These are phyloP conservation scores for Coemansia umbellata DNA, from an alignment of 192 early-diverging fungal species.

Conservation along the genomic window DNA sequence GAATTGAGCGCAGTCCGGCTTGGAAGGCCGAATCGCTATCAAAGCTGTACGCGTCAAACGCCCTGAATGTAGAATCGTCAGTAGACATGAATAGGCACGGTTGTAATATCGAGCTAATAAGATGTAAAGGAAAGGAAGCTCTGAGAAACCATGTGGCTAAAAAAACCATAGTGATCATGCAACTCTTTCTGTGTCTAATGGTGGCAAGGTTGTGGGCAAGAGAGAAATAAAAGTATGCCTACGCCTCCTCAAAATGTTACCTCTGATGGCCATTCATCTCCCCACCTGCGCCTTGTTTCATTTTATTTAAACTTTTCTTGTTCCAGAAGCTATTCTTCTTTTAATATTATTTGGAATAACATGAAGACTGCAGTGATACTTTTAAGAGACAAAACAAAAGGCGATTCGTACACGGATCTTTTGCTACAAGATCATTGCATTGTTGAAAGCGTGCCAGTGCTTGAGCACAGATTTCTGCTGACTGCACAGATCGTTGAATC, in stretches of 20 bases:
- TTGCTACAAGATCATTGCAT: conserved; percentile 13
- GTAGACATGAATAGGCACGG: neutral
- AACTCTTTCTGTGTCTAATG: too few species aligned
- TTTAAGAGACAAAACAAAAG: conserved; percentile 22
- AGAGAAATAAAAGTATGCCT: too few species aligned
- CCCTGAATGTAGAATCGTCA: conserved; percentile 8
- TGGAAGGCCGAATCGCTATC: conserved; percentile 30
- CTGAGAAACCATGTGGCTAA: too few species aligned
- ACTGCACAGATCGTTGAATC: conserved; percentile 5
- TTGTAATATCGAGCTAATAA: too few species aligned
- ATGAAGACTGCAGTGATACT: conserved; percentile 22
- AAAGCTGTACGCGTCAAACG: conserved; percentile 39
- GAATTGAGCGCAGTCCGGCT: conserved; percentile 20
- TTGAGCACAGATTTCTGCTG: conserved; percentile 26
- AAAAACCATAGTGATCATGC: too few species aligned
- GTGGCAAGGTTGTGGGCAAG: too few species aligned
- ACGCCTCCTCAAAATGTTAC: too few species aligned
- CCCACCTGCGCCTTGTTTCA: too few species aligned
- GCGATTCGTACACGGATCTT: conserved; percentile 15
- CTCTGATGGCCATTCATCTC: too few species aligned
- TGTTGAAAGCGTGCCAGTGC: conserved; percentile 21
- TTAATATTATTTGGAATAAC: neutral
- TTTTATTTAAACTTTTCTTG: neutral
- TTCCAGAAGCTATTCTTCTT: neutral
- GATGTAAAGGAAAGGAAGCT: too few species aligned